Evolutionary conservation across 23 red algal genomes (phyloP).

Genomic region (Gracilaria domingensis): DNA sequence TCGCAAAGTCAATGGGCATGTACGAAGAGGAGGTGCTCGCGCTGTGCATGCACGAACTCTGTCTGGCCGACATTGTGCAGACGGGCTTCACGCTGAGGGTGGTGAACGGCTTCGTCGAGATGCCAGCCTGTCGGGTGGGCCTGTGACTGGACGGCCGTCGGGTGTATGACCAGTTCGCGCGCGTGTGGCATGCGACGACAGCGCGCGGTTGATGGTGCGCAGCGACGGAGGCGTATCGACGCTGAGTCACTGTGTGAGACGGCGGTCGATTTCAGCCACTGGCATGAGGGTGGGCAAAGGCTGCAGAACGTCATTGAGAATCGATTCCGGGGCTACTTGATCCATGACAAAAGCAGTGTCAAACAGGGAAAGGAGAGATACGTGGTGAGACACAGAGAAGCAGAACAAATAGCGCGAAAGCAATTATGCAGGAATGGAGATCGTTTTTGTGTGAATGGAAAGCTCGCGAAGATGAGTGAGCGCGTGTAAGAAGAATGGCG

Average conservation of each 20-base stretch:
- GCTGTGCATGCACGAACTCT: too few species aligned
- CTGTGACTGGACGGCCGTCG: too few species aligned
- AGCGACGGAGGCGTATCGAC: too few species aligned
- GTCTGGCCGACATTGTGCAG: too few species aligned
- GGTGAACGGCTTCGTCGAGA: too few species aligned
- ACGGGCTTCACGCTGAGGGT: too few species aligned
- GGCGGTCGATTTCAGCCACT: conserved; percentile 72
- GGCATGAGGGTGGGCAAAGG: conserved; percentile 52
- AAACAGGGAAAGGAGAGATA: not conserved
- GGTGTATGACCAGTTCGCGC: too few species aligned
- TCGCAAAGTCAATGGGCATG: too few species aligned
- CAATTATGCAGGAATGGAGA: not conserved
- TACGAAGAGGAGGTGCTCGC: too few species aligned
- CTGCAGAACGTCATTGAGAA: conserved; percentile 61
- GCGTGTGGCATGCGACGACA: too few species aligned
- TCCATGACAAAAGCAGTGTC: conserved; percentile 8
- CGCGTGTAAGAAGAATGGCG: not conserved
- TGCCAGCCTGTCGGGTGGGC: too few species aligned
- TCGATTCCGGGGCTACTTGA: conserved; percentile 25
- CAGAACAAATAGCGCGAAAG: not conserved
- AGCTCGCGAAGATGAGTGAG: not conserved
- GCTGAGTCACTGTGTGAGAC: conserved; percentile 34
- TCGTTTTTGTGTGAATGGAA: not conserved
- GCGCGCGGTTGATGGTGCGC: too few species aligned
- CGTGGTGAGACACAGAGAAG: not conserved